Percentiles rank a stretch among this genome's conserved stretches.
These are phyloP conservation scores for Coemansia sp. DNA, from an alignment of 192 early-diverging fungal species.

Conservation along the genomic window DNA sequence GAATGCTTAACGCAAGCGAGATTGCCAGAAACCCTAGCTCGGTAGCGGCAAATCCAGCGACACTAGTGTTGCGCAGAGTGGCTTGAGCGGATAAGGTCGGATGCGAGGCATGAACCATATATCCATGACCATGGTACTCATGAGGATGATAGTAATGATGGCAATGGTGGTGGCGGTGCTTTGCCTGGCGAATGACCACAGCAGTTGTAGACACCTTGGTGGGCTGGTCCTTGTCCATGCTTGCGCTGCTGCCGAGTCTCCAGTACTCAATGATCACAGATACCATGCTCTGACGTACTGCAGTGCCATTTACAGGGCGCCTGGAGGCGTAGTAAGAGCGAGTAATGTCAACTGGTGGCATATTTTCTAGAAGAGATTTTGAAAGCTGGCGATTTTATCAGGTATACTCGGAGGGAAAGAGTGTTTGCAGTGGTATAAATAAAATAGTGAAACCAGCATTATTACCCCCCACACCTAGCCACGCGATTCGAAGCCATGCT, in stretches of 20 bases:
- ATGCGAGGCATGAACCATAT: not conserved
- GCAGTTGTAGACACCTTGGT: conserved; percentile 1
- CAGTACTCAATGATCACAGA: conserved; percentile 17
- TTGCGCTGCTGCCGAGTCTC: not conserved
- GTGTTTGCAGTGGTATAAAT: not conserved
- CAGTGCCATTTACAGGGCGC: not conserved
- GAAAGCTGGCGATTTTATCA: not conserved
- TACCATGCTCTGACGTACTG: not conserved
- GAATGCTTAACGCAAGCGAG: conserved; percentile 31
- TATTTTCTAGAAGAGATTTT: not conserved
- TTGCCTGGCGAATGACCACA: not conserved
- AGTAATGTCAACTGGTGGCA: conserved; percentile 32
- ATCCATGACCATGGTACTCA: not conserved
- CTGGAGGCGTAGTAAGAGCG: conserved; percentile 12
- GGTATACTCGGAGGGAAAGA: too few relatives aligned
- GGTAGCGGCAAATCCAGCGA: conserved; percentile 18
- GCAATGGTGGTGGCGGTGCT: conserved; percentile 10
- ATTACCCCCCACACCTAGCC: not conserved
- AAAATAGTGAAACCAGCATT: not conserved
- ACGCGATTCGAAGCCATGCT: not conserved
- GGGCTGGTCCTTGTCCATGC: not conserved
- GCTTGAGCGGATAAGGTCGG: not conserved
- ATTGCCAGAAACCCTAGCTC: conserved; percentile 28
- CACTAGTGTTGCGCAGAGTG: not conserved
- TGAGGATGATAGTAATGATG: conserved; percentile 12